Evolutionary conservation across 2,329 filamentous ascomycete species (phyloP), one percentile per base, ranked within the genome.

Genomic region (Alternaria rosae): DNA sequence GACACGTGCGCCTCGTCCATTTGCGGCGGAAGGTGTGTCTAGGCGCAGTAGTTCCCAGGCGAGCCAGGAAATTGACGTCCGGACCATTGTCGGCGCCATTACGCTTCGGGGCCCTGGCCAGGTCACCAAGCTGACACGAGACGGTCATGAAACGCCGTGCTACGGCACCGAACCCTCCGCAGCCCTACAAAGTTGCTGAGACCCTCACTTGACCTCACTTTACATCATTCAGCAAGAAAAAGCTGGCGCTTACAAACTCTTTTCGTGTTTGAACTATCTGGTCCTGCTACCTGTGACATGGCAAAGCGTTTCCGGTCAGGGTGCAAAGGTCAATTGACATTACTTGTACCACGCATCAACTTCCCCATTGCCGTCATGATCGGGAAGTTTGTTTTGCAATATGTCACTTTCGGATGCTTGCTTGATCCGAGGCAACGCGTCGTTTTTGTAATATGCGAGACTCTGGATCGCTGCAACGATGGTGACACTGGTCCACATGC

Each of bases 61-160:
- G 35, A 38, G 35, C 35, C 20, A 35, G 13, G 26, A 50, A 17
- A 35, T 50, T 51, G 35, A 38, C 53, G 32, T 26, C 51, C 32
- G 32, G 38, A 17, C 44, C 52, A 12, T 42, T 26, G 6, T 57
- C 45, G 54, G 57, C 54, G 41, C 47, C 58, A 62, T 45, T 47
- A 45, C 61, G 42, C 60, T 61, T 66, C 32, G 54, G 54, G 43
- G 47, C 47, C 41, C 55, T 54, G 38, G 53, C 50, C 57, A 20
- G 12, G 47, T 28, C 28, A 35, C 47, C 17, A 21, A 32, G 47
- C 47, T 42, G 15, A 42, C 60, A 64, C 73, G 76, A 75, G 72
- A 78, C 75, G 62, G n/a, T 52, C 45, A 50, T 77, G 75, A 78
- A 78, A 78, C 76, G 30, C 50, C 17, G 23, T 61, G 69, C 65